phyloP scores from a whole-genome alignment of 176 grass and related monocot genomes.

The Lolium rigidum region DNA sequence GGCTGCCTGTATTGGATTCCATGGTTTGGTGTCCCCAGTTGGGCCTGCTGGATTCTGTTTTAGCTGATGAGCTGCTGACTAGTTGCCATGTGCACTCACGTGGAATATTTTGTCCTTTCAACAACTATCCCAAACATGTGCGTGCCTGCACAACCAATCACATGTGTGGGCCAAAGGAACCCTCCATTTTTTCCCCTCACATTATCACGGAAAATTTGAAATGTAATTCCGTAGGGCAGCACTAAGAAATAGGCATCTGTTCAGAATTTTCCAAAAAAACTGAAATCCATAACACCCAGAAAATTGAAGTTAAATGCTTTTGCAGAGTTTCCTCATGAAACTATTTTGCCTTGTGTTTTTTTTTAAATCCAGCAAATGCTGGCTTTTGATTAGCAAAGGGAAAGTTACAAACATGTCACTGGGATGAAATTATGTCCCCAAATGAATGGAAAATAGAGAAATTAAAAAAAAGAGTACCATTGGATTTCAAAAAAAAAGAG shows the following conservation, averaged over 20 bases:
- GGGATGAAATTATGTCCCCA: too few relatives aligned
- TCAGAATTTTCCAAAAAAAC: background rate
- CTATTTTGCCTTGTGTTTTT: background rate
- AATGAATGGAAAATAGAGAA: too few relatives aligned
- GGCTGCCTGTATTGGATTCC: conserved; percentile 38
- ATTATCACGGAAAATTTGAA: background rate
- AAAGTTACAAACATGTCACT: too few relatives aligned
- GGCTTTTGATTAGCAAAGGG: too few relatives aligned
- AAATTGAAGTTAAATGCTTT: background rate
- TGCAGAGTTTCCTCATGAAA: background rate
- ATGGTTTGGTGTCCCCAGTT: conserved; percentile 34
- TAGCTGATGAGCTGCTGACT: background rate
- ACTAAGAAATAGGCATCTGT: background rate
- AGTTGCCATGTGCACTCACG: conserved; percentile 19
- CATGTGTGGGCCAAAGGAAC: background rate
- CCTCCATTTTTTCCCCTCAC: background rate
- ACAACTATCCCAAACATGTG: background rate
- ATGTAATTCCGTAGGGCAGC: background rate
- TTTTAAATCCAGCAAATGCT: too few relatives aligned
- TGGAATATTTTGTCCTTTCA: background rate
- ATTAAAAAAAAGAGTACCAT: too few relatives aligned
- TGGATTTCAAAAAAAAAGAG: too few relatives aligned
- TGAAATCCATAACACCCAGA: background rate
- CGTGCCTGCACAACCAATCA: background rate
- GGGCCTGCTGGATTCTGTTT: conserved; percentile 48